A percentile compares a stretch with the other conserved stretches of the same genome.
These are phyloP conservation scores for Pterocarpus macrocarpus DNA, from an alignment of 306 rosid species.

Conservation along the genomic window DNA sequence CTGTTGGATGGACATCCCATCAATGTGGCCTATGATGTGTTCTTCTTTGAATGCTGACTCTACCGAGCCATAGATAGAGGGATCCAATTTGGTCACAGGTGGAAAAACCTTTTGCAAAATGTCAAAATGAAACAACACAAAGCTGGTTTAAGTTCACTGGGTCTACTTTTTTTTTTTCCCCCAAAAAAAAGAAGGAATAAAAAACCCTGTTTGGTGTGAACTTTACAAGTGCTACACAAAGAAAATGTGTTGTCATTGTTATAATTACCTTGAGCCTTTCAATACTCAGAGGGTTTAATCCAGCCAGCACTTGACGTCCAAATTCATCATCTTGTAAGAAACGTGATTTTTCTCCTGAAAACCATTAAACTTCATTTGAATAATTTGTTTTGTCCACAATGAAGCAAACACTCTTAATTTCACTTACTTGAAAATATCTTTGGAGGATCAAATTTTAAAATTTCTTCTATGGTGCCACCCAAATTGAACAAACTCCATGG, in stretches of 20 bases:
- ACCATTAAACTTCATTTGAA: slow-evolving; percentile 7
- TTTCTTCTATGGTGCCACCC: slow-evolving; percentile 23
- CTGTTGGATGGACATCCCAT: slow-evolving; percentile 62
- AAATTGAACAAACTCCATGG: slow-evolving; percentile 35
- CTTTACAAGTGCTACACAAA: not conserved
- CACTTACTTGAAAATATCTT: slow-evolving; percentile 44
- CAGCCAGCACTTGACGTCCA: slow-evolving; percentile 59
- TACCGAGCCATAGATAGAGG: slow-evolving; percentile 57
- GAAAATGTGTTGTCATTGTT: slow-evolving; percentile 5
- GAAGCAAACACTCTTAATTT: not conserved
- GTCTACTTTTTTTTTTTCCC: too few relatives aligned
- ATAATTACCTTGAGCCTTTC: slow-evolving; percentile 53
- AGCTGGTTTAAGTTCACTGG: not conserved
- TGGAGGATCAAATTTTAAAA: slow-evolving; percentile 58
- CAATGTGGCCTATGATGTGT: slow-evolving; percentile 54
- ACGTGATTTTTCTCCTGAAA: slow-evolving; percentile 48
- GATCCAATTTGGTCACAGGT: slow-evolving; percentile 60
- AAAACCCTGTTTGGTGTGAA: not conserved
- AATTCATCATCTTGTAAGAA: slow-evolving; percentile 55
- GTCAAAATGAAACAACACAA: not conserved
- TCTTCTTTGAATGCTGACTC: slow-evolving; percentile 63
- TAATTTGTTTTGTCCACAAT: slow-evolving; percentile 1
- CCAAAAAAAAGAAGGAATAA: too few relatives aligned
- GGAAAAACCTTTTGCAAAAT: slow-evolving; percentile 54
- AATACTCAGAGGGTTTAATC: slow-evolving; percentile 55